Evolutionary conservation across 768 basidiomycete genomes (phyloP).

Genomic region (Termitomyces sp.): DNA sequence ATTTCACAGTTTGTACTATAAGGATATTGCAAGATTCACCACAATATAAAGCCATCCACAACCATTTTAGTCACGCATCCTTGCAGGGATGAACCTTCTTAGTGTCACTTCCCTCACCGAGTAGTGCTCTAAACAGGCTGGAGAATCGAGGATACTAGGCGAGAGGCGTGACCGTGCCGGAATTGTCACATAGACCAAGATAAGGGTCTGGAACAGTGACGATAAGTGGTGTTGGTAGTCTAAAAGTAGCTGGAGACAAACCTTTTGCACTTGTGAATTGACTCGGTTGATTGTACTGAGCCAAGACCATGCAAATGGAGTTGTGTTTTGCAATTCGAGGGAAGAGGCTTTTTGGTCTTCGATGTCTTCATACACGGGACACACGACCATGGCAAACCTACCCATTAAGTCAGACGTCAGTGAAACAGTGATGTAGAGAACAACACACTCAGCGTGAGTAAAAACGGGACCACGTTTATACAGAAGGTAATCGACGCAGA

Average conservation of each 20-base stretch:
- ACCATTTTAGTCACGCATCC: constrained; percentile 75
- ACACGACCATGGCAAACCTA: constrained; percentile 89
- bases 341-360: constrained; percentile 64
- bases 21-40: not conserved
- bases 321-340: constrained; percentile 58
- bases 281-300: constrained; percentile 96
- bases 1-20: constrained; percentile 6
- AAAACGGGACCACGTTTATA: constrained; percentile 96
- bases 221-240: not conserved
- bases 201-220: constrained; percentile 60
- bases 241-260: constrained; percentile 21
- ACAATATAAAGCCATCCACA: constrained; percentile 2
- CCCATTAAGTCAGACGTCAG: not conserved
- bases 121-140: constrained; percentile 73
- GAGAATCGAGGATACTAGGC: constrained; percentile 52
- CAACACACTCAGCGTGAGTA: constrained; percentile 86
- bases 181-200: constrained; percentile 90
- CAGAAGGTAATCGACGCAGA: constrained; percentile 91
- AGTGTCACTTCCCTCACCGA: constrained; percentile 82
- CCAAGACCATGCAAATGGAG: constrained; percentile 91
- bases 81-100: constrained; percentile 83
- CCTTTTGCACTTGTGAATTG: constrained; percentile 96
- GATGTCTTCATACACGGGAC: constrained; percentile 86
- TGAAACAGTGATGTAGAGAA: not conserved
- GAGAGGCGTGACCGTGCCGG: constrained; percentile 65